Percentiles rank a stretch among this genome's conserved stretches.
Conservation (phyloP, 768 basidiomycete species). For the Nevesoporus exiguus region DNA sequence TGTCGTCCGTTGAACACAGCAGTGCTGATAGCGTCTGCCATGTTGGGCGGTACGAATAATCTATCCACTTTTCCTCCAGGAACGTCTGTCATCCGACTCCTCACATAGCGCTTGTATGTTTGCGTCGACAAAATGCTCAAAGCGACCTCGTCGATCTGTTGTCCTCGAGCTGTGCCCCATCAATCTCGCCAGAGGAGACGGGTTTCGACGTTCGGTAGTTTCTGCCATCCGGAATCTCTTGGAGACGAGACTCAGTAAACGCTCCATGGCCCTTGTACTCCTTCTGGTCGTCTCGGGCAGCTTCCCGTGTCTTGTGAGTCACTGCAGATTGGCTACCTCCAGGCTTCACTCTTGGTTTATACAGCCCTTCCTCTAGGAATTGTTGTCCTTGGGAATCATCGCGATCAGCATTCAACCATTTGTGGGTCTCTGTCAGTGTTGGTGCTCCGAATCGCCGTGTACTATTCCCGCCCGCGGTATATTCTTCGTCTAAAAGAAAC, state of each 20-base stretch:
- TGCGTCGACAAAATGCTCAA: conserved; percentile 91
- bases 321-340: conserved; percentile 63
- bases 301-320: conserved; percentile 80
- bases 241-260: conserved; percentile 59
- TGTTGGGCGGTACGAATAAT: conserved; percentile 83
- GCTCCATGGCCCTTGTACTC: conserved; percentile 48
- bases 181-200: conserved; percentile 60
- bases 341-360: conserved; percentile 67
- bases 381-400: conserved; percentile 77
- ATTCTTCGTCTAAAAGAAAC: conserved; percentile 32
- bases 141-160: conserved; percentile 85
- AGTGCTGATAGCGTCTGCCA: conserved; percentile 90
- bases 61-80: conserved; percentile 77
- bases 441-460: conserved; percentile 34
- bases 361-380: conserved; percentile 77
- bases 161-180: conserved; percentile 79
- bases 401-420: conserved; percentile 44
- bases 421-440: conserved; percentile 35
- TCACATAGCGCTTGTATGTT: conserved; percentile 86
- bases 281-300: conserved; percentile 59
- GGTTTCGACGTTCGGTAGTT: conserved; percentile 44
- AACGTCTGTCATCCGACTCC: conserved; percentile 71
- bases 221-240: conserved; percentile 69
- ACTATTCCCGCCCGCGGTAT: conserved; percentile 35
- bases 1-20: conserved; percentile 86